Evolutionary conservation across 371 early-diverging fungal genomes (phyloP), one percentile per base, ranked within the genome.

Genomic region (Mucor piriformis): DNA sequence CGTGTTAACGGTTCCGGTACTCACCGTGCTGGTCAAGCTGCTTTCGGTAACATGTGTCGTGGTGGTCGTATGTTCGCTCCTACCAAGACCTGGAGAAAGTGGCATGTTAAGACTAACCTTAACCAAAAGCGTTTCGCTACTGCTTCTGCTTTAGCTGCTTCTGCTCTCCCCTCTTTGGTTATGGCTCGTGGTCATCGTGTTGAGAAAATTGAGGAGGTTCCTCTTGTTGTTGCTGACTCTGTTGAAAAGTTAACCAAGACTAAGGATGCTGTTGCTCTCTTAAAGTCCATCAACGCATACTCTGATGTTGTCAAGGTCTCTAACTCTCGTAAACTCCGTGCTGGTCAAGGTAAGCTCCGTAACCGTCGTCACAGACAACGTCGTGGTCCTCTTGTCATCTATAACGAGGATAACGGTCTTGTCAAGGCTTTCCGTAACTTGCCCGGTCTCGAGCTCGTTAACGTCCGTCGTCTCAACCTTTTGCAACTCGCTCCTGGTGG

Each of bases 11-110:
- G 99, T 73, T 88, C 94, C 65, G 99, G 99, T 85, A 99, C 99
- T 65, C 95, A 94, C 89, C 94, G 99, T 79, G 91, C 99, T 70
- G 99, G 99, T 74, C 99, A 99, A 70, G 98, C 98, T 76, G 99
- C 99, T 64, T 99, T 98, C 86, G 61, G 61, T 61, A 61, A 61
- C 61, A 61, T 61, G 61, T 61, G 61, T 61, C 61, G 61, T 61
- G 61, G 69, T 74, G 99, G 99, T 83, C 94, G 99, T 77, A 99
- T 99, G 99, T 99, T 99, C 77, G 97, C 99, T 71, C 99, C 99
- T 50, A 99, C 98, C 86, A 99, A 96, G 90, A 92, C 92, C 81
- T 97, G 95, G 93, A 92, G 99, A 89, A 98, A 96, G 91, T 99
- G 99, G 99, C 95, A 98, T 86, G 87, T 97, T 77, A 97, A 98